Conservation (phyloP, 495 filamentous ascomycete genomes). For the Neurospora hispaniola region DNA sequence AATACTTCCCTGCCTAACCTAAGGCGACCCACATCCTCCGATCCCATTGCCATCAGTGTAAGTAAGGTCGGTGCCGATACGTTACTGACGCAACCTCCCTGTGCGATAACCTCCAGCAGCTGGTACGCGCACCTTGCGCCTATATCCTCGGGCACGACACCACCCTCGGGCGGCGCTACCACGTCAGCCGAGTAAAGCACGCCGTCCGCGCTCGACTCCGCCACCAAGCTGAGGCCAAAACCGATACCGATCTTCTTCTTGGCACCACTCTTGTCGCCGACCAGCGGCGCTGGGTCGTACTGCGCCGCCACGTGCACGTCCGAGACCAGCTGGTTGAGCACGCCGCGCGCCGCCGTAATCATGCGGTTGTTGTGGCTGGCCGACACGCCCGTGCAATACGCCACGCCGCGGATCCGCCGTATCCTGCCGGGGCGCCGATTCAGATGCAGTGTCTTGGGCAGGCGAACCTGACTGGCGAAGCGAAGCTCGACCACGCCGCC, state of each 20-base stretch:
- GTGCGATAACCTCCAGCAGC: conserved; percentile 67
- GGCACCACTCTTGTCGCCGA: conserved; percentile 50
- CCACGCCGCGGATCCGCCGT: conserved; percentile 82
- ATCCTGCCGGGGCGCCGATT: conserved; percentile 69
- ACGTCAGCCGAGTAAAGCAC: conserved; percentile 81
- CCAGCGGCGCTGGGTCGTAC: conserved; percentile 61
- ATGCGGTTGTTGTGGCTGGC: conserved; percentile 88
- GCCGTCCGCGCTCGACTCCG: conserved; percentile 72
- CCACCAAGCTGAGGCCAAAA: conserved; percentile 82
- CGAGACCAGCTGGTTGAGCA: conserved; percentile 72
- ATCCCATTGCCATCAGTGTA: conserved; percentile 92
- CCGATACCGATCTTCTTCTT: conserved; percentile 52
- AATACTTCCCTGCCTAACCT: conserved; percentile 64
- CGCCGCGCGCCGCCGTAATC: conserved; percentile 81
- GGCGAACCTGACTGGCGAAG: conserved; percentile 81
- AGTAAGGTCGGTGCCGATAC: conserved; percentile 61
- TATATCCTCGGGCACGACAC: conserved; percentile 78
- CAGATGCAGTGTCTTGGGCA: conserved; percentile 91
- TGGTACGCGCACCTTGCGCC: conserved; percentile 82
- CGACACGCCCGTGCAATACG: conserved; percentile 81
- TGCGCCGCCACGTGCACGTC: conserved; percentile 72
- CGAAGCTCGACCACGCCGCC: conserved; percentile 86
- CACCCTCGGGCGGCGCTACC: conserved; percentile 68
- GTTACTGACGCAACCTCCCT: conserved; percentile 70
- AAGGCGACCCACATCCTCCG: conserved; percentile 47